A percentile compares a stretch with the other conserved stretches of the same genome.
phyloP scores from a whole-genome alignment of 139 green algal species.

The Chlorella sp. region DNA sequence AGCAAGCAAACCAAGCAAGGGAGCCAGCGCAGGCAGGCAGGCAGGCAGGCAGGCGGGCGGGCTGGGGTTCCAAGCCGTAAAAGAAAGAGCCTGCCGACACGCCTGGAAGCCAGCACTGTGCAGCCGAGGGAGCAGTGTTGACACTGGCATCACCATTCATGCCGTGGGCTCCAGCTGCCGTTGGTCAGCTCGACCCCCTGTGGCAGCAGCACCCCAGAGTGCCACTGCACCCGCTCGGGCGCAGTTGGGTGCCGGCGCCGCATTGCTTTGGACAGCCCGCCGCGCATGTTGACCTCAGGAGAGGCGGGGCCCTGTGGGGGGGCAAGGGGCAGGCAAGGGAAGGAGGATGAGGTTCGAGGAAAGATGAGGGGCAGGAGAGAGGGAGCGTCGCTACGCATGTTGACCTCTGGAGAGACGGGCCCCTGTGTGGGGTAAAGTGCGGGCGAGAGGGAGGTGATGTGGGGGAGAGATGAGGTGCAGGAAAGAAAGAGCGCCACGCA shows the following conservation, averaged over 20 bases:
- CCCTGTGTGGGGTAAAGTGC: too few species aligned
- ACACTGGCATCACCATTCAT: constrained; percentile 53
- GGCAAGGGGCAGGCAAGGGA: not conserved
- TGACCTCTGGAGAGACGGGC: too few species aligned
- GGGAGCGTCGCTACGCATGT: too few species aligned
- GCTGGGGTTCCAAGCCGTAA: too few species aligned
- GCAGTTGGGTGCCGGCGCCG: constrained; percentile 50
- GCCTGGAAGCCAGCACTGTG: not conserved
- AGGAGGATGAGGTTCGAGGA: not conserved
- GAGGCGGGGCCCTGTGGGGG: not conserved
- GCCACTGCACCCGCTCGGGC: constrained; percentile 64
- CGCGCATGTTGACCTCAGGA: constrained; percentile 74
- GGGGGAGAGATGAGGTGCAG: too few species aligned
- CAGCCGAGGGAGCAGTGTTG: not conserved
- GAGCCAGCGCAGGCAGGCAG: too few species aligned
- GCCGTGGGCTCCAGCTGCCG: constrained; percentile 68
- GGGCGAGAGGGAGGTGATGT: too few species aligned
- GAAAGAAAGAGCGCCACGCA: too few species aligned
- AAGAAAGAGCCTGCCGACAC: too few species aligned
- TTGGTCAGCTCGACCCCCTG: constrained; percentile 60
- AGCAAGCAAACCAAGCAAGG: too few species aligned
- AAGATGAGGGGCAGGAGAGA: not conserved
- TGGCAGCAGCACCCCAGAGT: constrained; percentile 74
- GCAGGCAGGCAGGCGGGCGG: too few species aligned
- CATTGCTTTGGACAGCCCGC: constrained; percentile 39